Evolutionary conservation across 305 asterid species (phyloP).

Genomic region (Plantago coronopus): DNA sequence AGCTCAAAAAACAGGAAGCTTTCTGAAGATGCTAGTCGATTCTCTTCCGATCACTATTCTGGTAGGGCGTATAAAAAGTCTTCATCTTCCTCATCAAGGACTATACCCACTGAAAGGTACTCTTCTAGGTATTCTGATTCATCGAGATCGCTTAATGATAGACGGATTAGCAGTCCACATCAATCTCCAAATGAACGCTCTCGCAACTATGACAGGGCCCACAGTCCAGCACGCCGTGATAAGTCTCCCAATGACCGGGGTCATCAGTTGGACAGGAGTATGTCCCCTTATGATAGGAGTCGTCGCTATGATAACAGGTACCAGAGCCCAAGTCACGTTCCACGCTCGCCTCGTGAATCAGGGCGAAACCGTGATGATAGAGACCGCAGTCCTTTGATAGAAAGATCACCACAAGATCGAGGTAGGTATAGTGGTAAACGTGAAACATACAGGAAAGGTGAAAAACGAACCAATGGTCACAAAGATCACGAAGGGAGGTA

Average conservation of each 20-base stretch:
- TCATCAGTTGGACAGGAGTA: conserved; percentile 44
- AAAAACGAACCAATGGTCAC: conserved; percentile 46
- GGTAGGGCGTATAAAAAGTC: conserved; percentile 48
- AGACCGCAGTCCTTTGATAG: conserved; percentile 56
- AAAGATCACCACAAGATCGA: conserved; percentile 61
- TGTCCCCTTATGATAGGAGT: conserved; percentile 57
- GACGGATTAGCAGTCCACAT: conserved; percentile 66
- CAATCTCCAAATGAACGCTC: conserved; percentile 82
- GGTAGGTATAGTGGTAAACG: conserved; percentile 41
- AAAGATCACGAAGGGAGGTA: conserved; percentile 65
- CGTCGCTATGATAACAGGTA: conserved; percentile 50
- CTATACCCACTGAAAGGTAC: conserved; percentile 62
- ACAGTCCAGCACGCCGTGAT: conserved; percentile 61
- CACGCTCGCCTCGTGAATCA: conserved; percentile 50
- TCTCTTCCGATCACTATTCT: conserved; percentile 58
- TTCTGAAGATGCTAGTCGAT: conserved; percentile 59
- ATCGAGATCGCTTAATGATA: conserved; percentile 56
- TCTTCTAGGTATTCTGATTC: conserved; percentile 70
- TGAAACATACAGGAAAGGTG: conserved; percentile 50
- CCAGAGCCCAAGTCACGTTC: conserved; percentile 41
- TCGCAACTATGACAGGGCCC: conserved; percentile 61
- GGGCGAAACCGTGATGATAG: conserved; percentile 55
- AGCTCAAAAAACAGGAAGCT: conserved; percentile 73
- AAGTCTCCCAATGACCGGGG: conserved; percentile 48
- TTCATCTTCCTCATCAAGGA: conserved; percentile 46